Conservation (phyloP, 192 early-diverging fungal genomes). For the Phycomyces blakesleeanus region DNA sequence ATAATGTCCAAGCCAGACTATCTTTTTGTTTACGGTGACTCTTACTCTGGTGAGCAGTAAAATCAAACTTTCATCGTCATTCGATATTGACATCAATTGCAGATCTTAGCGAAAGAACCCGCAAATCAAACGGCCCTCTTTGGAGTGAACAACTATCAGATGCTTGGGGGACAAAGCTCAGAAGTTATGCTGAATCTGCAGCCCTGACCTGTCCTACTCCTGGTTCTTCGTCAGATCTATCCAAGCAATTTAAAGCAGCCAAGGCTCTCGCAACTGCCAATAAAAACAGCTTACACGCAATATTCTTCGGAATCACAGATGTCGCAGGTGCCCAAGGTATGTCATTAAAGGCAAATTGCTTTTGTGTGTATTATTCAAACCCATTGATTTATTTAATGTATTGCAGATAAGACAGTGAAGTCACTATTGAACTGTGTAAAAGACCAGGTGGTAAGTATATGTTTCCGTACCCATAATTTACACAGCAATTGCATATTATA, state of each 20-base stretch:
- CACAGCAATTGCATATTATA: no score
- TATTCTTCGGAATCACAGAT: constrained; percentile 35
- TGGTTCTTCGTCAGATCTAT: not conserved
- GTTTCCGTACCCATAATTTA: no score
- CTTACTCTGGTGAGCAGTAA: constrained; percentile 29
- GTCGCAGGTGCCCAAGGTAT: constrained; percentile 17
- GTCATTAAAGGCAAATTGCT: not conserved
- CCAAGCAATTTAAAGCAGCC: constrained; percentile 2
- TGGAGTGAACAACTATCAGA: constrained; percentile 28
- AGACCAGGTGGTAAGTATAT: constrained; percentile 19
- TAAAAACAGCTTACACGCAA: constrained; percentile 16
- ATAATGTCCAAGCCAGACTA: not conserved
- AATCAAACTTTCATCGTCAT: not conserved
- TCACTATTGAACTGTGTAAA: constrained; percentile 13
- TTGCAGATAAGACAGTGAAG: constrained; percentile 3
- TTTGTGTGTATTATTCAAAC: not conserved
- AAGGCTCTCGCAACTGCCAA: not conserved
- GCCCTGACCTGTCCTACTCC: constrained; percentile 8
- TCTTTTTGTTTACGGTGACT: constrained; percentile 35
- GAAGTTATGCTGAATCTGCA: constrained; percentile 8
- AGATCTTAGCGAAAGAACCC: constrained; percentile 5
- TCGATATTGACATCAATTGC: not conserved
- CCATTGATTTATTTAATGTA: not conserved
- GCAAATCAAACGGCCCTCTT: constrained; percentile 31
- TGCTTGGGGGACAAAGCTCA: constrained; percentile 13